A percentile compares a stretch with the other conserved stretches of the same genome.
These are phyloP conservation scores for Zoysia matrella DNA, from an alignment of 202 grass and related monocot genomes.

Conservation along the genomic window DNA sequence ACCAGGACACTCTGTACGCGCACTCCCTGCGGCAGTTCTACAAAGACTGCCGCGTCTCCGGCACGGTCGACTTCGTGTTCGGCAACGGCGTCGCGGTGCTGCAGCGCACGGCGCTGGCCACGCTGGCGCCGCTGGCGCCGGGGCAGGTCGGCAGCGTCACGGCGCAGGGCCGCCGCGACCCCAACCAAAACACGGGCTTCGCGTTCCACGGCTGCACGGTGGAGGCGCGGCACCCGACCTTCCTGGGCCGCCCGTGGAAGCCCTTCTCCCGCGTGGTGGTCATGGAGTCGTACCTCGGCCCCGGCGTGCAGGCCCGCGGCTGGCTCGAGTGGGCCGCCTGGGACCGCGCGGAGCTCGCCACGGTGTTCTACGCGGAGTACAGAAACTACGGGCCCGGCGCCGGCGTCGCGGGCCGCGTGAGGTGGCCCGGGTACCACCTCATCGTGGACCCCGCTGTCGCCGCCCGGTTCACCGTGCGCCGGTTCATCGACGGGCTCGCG, in stretches of 20 bases:
- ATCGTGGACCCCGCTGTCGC: slow-evolving; percentile 73
- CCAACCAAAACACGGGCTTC: slow-evolving; percentile 85
- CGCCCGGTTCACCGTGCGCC: slow-evolving; percentile 65
- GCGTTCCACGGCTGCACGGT: slow-evolving; percentile 70
- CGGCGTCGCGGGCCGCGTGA: slow-evolving; percentile 53
- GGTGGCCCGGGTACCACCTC: slow-evolving; percentile 84
- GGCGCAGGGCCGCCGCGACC: slow-evolving; percentile 69
- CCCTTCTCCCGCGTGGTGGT: slow-evolving; percentile 79
- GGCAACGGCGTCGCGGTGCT: slow-evolving; percentile 73
- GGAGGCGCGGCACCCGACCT: slow-evolving; percentile 60
- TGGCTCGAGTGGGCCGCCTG: slow-evolving; percentile 76
- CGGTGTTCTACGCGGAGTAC: slow-evolving; percentile 91
- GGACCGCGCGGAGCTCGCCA: slow-evolving; percentile 45
- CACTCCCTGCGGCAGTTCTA: slow-evolving; percentile 96
- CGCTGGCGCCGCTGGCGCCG: slow-evolving; percentile 40
- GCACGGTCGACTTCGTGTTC: slow-evolving; percentile 93
- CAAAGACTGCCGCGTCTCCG: slow-evolving; percentile 73
- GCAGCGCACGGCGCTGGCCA: slow-evolving; percentile 61
- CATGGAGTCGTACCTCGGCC: slow-evolving; percentile 84
- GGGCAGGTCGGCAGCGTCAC: slow-evolving; percentile 72
- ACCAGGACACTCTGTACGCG: slow-evolving; percentile 97
- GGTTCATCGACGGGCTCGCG: slow-evolving; percentile 80
- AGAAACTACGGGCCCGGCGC: slow-evolving; percentile 77
- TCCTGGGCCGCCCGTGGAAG: slow-evolving; percentile 88
- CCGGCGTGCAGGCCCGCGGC: slow-evolving; percentile 59